Evolutionary conservation across 78 protist genomes (phyloP).

Genomic region (Dictyostelium purpureum): DNA sequence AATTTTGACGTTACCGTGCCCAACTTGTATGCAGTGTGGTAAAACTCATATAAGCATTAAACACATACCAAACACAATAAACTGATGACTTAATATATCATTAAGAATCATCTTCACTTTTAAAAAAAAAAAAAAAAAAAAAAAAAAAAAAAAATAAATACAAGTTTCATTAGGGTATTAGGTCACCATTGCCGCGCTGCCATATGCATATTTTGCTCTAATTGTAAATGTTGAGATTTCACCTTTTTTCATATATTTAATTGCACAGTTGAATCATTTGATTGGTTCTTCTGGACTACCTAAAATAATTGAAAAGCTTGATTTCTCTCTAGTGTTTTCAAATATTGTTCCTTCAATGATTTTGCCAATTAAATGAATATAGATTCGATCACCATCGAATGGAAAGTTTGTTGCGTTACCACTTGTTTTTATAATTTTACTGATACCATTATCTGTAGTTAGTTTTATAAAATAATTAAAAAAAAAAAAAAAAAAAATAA

Average conservation of each 20-base stretch:
- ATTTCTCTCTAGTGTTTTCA: conserved; percentile 14
- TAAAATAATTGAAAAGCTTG: background rate
- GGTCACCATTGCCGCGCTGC: background rate
- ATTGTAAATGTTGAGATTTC: conserved; percentile 6
- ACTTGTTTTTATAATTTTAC: background rate
- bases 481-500: too few relatives aligned
- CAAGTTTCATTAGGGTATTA: conserved; percentile 1
- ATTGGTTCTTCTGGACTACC: background rate
- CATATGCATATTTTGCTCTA: conserved; percentile 16
- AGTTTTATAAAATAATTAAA: too few relatives aligned
- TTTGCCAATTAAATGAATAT: background rate
- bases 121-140: too few relatives aligned
- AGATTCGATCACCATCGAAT: background rate
- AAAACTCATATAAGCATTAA: too few relatives aligned
- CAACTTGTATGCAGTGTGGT: too few relatives aligned
- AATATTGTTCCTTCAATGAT: background rate
- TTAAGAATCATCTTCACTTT: too few relatives aligned
- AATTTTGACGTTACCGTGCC: too few relatives aligned
- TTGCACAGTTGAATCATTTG: background rate
- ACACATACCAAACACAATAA: too few relatives aligned
- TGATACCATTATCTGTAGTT: background rate
- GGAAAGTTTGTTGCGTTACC: background rate
- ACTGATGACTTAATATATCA: too few relatives aligned
- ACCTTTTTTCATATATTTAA: conserved; percentile 10
- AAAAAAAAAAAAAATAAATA: too few relatives aligned